Base-by-base conservation (phyloP, 768 basidiomycete genomes). In the Boletus eberwhitei region DNA sequence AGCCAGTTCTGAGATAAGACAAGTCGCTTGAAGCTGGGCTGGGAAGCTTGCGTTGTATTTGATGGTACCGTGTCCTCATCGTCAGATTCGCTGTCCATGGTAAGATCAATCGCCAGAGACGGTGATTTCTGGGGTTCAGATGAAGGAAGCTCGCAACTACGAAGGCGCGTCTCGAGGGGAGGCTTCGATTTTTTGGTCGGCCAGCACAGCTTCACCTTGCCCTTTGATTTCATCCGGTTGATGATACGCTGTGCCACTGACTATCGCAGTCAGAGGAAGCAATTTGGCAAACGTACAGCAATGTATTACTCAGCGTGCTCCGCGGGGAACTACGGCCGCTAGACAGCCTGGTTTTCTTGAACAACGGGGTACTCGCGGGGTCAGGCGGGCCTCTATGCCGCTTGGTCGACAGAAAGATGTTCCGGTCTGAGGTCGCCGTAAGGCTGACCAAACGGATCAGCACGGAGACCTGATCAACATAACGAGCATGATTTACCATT, bases 211-310 rank as follows among this genome's bases (percentile, higher is more conserved):
- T 64, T 62, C 4, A 69, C 60, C 47, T 57, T 69, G 32, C 64
- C 66, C 29, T 64, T 69, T 12, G 64, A 71, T 40, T 53, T 61
- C 64, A 69, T 67, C 45, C 49, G 52, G 8, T 52, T 59, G 32
- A 68, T 68, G n/a, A 66, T 52, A 31, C 52, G 62, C 21, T 59
- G 62, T 13, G 67, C 64, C 67, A 69, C 67, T 69, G 24, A 50
- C 26, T 43, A 39, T 38, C 16, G 2, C 41, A 37, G 40, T 66
- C 48, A 59, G 57, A 32, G 26, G 50, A 29, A 24, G n/a, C 1
- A 49, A 44, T 24, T 17, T 2, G 13, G 8, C 6, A 39, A 38
- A 38, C 13, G n/a, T 22, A 45, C 2, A 48, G 37, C 11, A 36
- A 24, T 8, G 17, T 31, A 41, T 57, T 59, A 71, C 67, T 71